phyloP scores from a whole-genome alignment of 305 asterid genomes.

The Andrographis paniculata region DNA sequence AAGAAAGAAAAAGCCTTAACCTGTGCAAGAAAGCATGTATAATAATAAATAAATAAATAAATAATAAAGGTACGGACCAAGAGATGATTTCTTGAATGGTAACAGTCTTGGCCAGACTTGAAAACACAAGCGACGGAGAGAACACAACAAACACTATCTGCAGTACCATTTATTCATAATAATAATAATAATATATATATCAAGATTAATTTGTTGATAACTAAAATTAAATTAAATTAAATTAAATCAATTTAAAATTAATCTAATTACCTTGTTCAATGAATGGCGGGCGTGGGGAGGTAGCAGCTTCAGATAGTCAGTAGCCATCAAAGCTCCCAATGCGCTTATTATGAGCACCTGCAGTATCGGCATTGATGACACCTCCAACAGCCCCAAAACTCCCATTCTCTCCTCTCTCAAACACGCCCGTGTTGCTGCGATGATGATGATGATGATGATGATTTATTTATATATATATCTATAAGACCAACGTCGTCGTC shows the following conservation, averaged over 20 bases:
- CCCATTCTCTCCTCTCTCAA: constrained; percentile 49
- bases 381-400: constrained; percentile 41
- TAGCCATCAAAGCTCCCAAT: constrained; percentile 75
- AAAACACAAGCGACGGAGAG: constrained; percentile 67
- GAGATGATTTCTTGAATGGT: constrained; percentile 55
- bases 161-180: not conserved
- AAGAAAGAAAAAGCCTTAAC: not conserved
- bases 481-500: too few relatives aligned
- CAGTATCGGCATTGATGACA: constrained; percentile 62
- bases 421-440: too few relatives aligned
- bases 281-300: constrained; percentile 45
- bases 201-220: not conserved
- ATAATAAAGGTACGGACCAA: constrained; percentile 29
- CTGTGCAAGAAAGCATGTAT: too few relatives aligned
- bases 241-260: too few relatives aligned
- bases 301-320: constrained; percentile 55
- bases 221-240: not conserved
- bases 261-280: constrained; percentile 39
- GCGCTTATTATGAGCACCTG: constrained; percentile 54
- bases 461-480: too few relatives aligned
- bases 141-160: constrained; percentile 66
- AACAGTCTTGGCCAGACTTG: constrained; percentile 58
- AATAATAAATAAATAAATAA: not conserved
- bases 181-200: too few relatives aligned
- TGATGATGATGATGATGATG: too few relatives aligned